Evolutionary conservation across 2,329 filamentous ascomycete genomes (phyloP).

Genomic region (Nemania sp.): DNA sequence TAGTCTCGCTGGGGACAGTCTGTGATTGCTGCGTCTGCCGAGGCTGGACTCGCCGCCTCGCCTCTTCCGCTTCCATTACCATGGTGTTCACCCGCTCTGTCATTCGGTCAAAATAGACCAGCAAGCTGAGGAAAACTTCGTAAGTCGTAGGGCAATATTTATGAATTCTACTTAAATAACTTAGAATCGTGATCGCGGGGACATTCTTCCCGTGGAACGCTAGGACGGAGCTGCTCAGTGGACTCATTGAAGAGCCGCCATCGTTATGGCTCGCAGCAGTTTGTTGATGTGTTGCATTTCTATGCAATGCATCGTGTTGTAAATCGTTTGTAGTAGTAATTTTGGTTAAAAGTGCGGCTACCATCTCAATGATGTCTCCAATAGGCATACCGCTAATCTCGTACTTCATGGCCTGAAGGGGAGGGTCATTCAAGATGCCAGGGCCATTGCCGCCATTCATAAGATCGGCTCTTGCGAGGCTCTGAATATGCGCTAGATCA

Average conservation of each 20-base stretch:
- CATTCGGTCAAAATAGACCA: constrained; percentile 99
- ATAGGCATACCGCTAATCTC: constrained; percentile 99
- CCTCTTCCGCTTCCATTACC: constrained; percentile 75
- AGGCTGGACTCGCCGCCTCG: constrained; percentile 56
- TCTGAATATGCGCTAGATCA: constrained; percentile 91
- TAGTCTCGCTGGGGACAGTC: constrained; percentile 23
- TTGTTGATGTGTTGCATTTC: constrained; percentile 70
- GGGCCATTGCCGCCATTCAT: constrained; percentile 63
- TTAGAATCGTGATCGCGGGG: constrained; percentile 94
- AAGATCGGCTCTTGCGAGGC: constrained; percentile 83
- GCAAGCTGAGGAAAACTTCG: constrained; percentile 93
- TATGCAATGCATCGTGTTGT: constrained; percentile 91
- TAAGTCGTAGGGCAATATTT: constrained; percentile 99
- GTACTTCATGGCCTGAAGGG: constrained; percentile 74
- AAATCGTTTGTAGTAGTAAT: constrained; percentile 97
- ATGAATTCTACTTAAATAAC: constrained; percentile 95
- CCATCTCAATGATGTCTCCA: constrained; percentile 98
- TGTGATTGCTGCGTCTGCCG: constrained; percentile 48
- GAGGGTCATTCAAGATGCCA: constrained; percentile 64
- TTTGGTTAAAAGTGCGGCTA: constrained; percentile 93
- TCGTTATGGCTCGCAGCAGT: constrained; percentile 61
- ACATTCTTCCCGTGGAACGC: constrained; percentile 99
- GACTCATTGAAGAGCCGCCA: constrained; percentile 68
- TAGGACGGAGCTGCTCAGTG: constrained; percentile 75
- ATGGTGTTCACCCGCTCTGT: constrained; percentile 92